Conservation (phyloP, 2,329 filamentous ascomycete genomes). For the Ceratocystis lukuohia region DNA sequence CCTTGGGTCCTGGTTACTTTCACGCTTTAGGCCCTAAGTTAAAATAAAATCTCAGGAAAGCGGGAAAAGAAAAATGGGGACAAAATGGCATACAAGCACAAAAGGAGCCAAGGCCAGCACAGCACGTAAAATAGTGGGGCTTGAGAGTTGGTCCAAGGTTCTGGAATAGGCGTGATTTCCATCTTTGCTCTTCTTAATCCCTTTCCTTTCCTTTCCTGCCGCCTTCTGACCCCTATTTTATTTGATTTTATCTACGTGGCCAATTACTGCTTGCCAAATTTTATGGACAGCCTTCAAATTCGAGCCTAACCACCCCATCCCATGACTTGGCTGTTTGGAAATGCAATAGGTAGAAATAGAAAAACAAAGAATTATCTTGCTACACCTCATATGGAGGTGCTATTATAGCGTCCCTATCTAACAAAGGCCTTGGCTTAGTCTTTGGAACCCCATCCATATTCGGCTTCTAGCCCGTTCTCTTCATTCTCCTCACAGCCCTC, state of each 20-base stretch:
- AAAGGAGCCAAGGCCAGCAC: background rate
- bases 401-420: too few relatives aligned
- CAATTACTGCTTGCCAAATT: background rate
- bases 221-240: background rate
- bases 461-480: too few relatives aligned
- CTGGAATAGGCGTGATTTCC: slow-evolving; percentile 1
- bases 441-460: too few relatives aligned
- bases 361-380: background rate
- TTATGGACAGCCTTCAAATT: background rate
- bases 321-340: background rate
- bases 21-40: background rate
- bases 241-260: background rate
- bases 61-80: background rate
- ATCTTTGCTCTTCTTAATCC: background rate
- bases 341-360: background rate
- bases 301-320: background rate
- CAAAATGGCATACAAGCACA: background rate
- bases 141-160: background rate
- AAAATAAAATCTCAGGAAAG: background rate
- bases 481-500: too few relatives aligned
- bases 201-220: background rate
- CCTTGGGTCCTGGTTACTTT: background rate
- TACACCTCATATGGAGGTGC: too few relatives aligned
- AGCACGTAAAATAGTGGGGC: background rate
- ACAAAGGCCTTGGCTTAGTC: too few relatives aligned